Conservation (phyloP, 1,284 basidiomycete genomes). For the Lignosus rhinocerotis region DNA sequence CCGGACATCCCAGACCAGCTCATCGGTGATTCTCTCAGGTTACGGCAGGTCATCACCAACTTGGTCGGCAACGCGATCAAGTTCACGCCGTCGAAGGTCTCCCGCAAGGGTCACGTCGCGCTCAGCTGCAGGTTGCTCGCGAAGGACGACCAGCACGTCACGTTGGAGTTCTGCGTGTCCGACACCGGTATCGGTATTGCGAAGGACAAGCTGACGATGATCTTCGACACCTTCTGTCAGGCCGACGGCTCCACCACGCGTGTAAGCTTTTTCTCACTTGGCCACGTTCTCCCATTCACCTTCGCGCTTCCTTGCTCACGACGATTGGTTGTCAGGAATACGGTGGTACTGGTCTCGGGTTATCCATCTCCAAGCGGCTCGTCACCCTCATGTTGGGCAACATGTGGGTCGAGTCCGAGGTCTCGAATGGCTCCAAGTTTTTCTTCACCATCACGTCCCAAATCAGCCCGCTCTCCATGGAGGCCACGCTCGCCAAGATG, state of each 20-base stretch:
- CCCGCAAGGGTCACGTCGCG: slow-evolving; percentile 88
- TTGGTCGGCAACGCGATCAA: slow-evolving; percentile 95
- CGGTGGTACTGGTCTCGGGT: slow-evolving; percentile 95
- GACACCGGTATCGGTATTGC: slow-evolving; percentile 99
- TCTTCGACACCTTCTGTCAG: slow-evolving; percentile 99
- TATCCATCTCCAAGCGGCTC: slow-evolving; percentile 93
- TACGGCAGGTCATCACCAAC: slow-evolving; percentile 94
- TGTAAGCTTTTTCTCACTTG: slow-evolving; percentile 41
- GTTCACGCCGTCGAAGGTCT: slow-evolving; percentile 84
- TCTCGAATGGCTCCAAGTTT: slow-evolving; percentile 92
- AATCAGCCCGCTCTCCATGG: slow-evolving; percentile 75
- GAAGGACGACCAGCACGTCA: slow-evolving; percentile 76
- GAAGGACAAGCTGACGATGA: slow-evolving; percentile 97
- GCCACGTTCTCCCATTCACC: not conserved
- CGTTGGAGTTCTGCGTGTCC: slow-evolving; percentile 95
- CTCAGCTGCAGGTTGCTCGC: slow-evolving; percentile 82
- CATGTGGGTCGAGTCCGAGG: slow-evolving; percentile 97
- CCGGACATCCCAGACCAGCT: slow-evolving; percentile 96
- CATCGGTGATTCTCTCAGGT: slow-evolving; percentile 92
- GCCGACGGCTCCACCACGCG: slow-evolving; percentile 94
- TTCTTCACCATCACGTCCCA: slow-evolving; percentile 94
- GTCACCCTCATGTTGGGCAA: slow-evolving; percentile 98
- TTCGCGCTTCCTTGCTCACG: not conserved
- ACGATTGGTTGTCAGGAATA: slow-evolving; percentile 68
- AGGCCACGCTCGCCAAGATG: slow-evolving; percentile 75